phyloP scores from a whole-genome alignment of 306 rosid genomes.

The Cicer judaicum region DNA sequence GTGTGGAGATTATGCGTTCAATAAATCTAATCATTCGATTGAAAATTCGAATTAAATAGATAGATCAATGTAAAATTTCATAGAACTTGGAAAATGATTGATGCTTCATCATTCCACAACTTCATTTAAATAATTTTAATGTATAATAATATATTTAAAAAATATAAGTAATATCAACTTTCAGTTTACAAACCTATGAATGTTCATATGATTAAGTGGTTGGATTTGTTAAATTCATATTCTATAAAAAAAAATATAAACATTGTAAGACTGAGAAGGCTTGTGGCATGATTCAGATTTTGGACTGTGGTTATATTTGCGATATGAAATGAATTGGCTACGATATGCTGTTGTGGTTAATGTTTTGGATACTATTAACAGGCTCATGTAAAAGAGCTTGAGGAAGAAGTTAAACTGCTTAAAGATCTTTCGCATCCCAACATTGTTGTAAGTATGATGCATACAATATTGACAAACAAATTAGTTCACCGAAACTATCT shows the following conservation, averaged over 20 bases:
- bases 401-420: conserved; percentile 98
- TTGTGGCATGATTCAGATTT: conserved; percentile 30
- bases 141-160: neutral
- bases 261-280: neutral
- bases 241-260: neutral
- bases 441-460: conserved; percentile 85
- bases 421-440: conserved; percentile 94
- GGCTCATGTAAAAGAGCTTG: conserved; percentile 96
- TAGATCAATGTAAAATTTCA: neutral
- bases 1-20: neutral
- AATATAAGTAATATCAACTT: neutral
- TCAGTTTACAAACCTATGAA: neutral
- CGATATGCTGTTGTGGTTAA: conserved; percentile 33
- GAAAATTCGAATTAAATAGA: neutral
- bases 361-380: conserved; percentile 52
- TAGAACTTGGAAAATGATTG: neutral
- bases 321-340: conserved; percentile 7
- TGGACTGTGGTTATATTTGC: conserved; percentile 3
- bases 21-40: neutral
- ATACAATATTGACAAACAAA: conserved; percentile 31
- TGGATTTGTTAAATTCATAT: neutral
- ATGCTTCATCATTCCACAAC: neutral
- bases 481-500: conserved; percentile 30
- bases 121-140: neutral
- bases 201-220: neutral